Evolutionary conservation across 768 basidiomycete genomes (phyloP).

Genomic region (Lactarius tabidus): DNA sequence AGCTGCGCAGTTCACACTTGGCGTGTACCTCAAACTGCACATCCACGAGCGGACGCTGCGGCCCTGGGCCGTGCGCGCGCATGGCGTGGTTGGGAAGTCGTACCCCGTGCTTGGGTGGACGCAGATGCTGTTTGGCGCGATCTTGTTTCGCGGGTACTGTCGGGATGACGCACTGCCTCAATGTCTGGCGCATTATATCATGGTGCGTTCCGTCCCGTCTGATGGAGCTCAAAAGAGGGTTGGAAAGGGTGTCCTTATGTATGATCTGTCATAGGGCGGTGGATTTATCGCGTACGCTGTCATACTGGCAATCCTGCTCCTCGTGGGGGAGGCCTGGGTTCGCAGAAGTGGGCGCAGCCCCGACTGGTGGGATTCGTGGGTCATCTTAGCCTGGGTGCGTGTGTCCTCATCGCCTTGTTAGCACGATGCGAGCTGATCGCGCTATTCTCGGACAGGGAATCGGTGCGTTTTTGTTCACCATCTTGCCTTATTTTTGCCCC

Average conservation of each 20-base stretch:
- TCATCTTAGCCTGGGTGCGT: constrained; percentile 52
- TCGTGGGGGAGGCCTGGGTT: constrained; percentile 77
- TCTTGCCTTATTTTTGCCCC: not conserved
- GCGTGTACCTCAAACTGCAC: constrained; percentile 90
- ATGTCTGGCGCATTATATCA: constrained; percentile 85
- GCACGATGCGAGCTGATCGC: not conserved
- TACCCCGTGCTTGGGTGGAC: constrained; percentile 87
- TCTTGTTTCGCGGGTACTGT: constrained; percentile 74
- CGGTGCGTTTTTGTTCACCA: constrained; percentile 15
- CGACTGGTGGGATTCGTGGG: constrained; percentile 85
- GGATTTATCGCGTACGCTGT: constrained; percentile 86
- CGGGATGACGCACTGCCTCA: constrained; percentile 73
- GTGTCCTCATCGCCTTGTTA: not conserved
- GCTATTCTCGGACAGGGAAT: constrained; percentile 21
- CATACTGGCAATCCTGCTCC: constrained; percentile 73
- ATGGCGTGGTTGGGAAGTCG: constrained; percentile 76
- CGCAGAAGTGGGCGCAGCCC: constrained; percentile 65
- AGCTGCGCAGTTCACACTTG: constrained; percentile 59
- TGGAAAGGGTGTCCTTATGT: not conserved
- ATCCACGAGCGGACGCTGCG: constrained; percentile 74
- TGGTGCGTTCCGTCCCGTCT: constrained; percentile 38
- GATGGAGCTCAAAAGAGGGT: not conserved
- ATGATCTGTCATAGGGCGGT: constrained; percentile 55
- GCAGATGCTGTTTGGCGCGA: constrained; percentile 84
- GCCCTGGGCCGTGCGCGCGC: constrained; percentile 63